A percentile compares a stretch with the other conserved stretches of the same genome.
Evolutionary conservation across 495 filamentous ascomycete genomes (phyloP).

Genomic region (Aspergillus asperescens): DNA sequence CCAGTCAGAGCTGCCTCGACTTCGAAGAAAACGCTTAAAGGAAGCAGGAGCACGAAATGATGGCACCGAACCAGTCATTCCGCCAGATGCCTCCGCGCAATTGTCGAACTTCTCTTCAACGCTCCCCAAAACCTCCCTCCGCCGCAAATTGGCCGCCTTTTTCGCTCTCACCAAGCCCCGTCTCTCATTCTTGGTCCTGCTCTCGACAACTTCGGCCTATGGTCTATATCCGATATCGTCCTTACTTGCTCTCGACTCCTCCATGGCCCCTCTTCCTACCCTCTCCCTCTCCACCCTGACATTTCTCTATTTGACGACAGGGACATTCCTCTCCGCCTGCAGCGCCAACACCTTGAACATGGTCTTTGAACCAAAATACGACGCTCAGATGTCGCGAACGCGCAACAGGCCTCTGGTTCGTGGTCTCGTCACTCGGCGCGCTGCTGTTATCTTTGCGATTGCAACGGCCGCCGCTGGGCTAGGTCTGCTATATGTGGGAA

Average conservation of each 20-base stretch:
- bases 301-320: slow-evolving; percentile 83
- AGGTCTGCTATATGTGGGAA: slow-evolving; percentile 71
- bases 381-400: slow-evolving; percentile 88
- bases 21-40: slow-evolving; percentile 49
- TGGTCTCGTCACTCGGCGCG: slow-evolving; percentile 65
- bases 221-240: slow-evolving; percentile 79
- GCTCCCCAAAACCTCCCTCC: slow-evolving; percentile 63
- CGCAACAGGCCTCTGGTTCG: slow-evolving; percentile 85
- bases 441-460: slow-evolving; percentile 75
- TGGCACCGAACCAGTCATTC: slow-evolving; percentile 43
- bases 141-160: slow-evolving; percentile 73
- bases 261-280: slow-evolving; percentile 69
- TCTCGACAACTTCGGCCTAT: slow-evolving; percentile 88
- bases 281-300: slow-evolving; percentile 84
- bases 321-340: slow-evolving; percentile 78
- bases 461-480: slow-evolving; percentile 62
- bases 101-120: slow-evolving; percentile 67
- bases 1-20: slow-evolving; percentile 42
- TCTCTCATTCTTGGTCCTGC: slow-evolving; percentile 82
- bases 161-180: slow-evolving; percentile 93
- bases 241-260: slow-evolving; percentile 48
- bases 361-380: slow-evolving; percentile 86
- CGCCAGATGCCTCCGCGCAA: slow-evolving; percentile 77
- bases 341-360: slow-evolving; percentile 95
- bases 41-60: slow-evolving; percentile 25